phyloP scores from a whole-genome alignment of 345 rosid species.

The Euphorbia pulcherrima region DNA sequence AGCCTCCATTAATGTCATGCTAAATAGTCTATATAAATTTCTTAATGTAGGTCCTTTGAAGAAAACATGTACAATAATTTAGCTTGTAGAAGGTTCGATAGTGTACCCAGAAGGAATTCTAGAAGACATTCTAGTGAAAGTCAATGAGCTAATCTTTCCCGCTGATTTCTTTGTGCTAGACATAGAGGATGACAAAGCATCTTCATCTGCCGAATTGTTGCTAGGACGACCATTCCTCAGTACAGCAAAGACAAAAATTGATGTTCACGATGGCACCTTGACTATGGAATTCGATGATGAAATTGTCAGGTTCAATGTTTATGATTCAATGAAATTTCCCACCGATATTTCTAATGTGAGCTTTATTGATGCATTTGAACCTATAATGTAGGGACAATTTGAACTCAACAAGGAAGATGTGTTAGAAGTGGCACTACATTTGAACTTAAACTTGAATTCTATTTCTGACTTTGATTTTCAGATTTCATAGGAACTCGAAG shows the following conservation, averaged over 20 bases:
- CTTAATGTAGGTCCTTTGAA: neutral
- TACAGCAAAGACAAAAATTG: neutral
- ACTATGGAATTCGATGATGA: neutral
- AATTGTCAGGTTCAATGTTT: neutral
- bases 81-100: neutral
- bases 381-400: neutral
- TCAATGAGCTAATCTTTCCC: neutral
- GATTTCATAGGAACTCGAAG: no score
- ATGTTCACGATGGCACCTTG: neutral
- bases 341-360: neutral
- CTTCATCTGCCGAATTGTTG: neutral
- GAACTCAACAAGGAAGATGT: neutral
- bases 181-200: neutral
- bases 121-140: neutral
- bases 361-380: neutral
- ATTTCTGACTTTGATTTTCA: neutral
- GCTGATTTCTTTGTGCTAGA: neutral
- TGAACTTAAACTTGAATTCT: neutral
- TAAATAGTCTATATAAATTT: neutral
- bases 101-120: neutral
- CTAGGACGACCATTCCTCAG: neutral
- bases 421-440: neutral
- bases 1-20: neutral
- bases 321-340: neutral
- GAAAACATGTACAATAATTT: neutral